phyloP scores from a whole-genome alignment of 2,329 filamentous ascomycete species.

The Trichoderma sp. region DNA sequence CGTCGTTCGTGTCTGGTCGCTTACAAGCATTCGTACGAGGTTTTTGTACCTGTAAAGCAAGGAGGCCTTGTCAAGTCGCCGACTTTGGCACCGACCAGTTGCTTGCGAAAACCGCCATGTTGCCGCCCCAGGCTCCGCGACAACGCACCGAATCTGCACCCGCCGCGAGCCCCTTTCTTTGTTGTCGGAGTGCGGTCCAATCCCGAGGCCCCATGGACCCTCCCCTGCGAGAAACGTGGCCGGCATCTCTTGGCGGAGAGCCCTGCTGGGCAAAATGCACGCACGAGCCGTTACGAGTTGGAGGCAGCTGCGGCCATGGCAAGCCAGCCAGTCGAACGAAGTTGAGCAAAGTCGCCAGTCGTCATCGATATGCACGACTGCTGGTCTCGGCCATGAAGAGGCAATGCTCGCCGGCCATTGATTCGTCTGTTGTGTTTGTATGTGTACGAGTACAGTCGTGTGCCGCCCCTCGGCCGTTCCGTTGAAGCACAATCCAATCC shows the following conservation, averaged over 20 bases:
- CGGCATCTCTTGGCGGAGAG: slow-evolving; percentile 20
- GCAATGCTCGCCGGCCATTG: background rate
- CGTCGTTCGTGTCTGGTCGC: background rate
- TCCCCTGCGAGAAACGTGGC: slow-evolving; percentile 18
- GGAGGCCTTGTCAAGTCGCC: background rate
- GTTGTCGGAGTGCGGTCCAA: slow-evolving; percentile 11
- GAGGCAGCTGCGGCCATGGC: background rate
- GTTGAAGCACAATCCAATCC: background rate
- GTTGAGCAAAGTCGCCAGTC: background rate
- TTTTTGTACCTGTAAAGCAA: background rate
- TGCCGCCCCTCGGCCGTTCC: background rate
- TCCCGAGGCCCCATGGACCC: slow-evolving; percentile 9
- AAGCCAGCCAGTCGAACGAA: background rate
- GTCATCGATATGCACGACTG: background rate
- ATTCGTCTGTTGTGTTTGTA: background rate
- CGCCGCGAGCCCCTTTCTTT: slow-evolving; percentile 8
- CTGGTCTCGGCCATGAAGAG: background rate
- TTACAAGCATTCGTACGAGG: background rate
- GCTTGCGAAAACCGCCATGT: background rate
- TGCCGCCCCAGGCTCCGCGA: background rate
- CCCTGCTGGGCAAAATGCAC: slow-evolving; percentile 10
- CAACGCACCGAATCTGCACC: background rate
- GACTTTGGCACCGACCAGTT: background rate
- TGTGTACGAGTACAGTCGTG: background rate
- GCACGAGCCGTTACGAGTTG: background rate